Evolutionary conservation across 257 asterid species (phyloP), one percentile per base, ranked within the genome.

Genomic region (Fraxinus quadrangulata): DNA sequence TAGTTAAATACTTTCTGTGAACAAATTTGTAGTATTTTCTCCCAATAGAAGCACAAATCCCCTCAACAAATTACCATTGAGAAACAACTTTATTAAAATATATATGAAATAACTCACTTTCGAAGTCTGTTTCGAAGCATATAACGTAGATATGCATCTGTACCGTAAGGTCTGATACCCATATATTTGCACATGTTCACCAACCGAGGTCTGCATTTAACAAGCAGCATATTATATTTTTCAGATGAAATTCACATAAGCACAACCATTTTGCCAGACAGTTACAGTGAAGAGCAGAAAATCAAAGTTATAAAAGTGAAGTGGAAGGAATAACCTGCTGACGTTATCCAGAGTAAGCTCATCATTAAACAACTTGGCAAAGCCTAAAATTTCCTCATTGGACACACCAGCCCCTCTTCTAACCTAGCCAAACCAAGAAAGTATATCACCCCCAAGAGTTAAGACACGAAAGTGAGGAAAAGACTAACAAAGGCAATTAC

Each of bases 111-210:
- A 56, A 78, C 90, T 79, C 85, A 92, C 97, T 89, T 89, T 84
- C 81, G 90, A 81, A 94, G 90, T 83, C 85, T 91, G 78, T 87
- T 91, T 5, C 97, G 92, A 80, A 94, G 98, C 97, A 92, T 89
- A 80, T 78, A 90, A 23, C 98, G 97, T 69, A 94, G 86, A 85
- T 92, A 94, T 67, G 97, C 87, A 89, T 94, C 97, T 17, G 97
- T 94, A 40, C 98, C 92, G 65, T 74, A 85, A 70, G 96, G 84
- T 28, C 73, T 82, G 83, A 95, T 88, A 69, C 99, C 98, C 99
- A 95, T 95, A 80, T 95, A 95, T 83, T 95, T 95, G 94, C 99
- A 95, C 99, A 95, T 95, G 33, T 85, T 91, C 88, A 93, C 86
- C 83, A 95, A 75, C 66, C 99, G 96, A 80, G 99, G 92, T 86